Evolutionary conservation across 2,329 filamentous ascomycete genomes (phyloP).

Genomic region (Aspergillus clavatus): DNA sequence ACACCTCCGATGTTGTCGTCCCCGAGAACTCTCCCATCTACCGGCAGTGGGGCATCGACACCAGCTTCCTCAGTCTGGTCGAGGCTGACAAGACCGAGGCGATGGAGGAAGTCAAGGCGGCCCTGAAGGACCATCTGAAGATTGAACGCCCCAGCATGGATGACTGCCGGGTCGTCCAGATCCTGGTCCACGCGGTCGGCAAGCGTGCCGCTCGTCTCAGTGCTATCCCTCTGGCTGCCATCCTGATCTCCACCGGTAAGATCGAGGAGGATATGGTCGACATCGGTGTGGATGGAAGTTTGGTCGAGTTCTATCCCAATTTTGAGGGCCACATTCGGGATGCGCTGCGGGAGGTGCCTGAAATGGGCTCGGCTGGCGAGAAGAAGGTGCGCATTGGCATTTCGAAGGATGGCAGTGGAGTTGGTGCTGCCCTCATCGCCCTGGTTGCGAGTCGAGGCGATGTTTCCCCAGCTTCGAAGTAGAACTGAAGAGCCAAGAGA

Average conservation of each 20-base stretch:
- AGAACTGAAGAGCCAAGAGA: not conserved
- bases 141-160: slow-evolving; percentile 72
- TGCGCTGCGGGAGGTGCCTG: slow-evolving; percentile 68
- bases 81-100: slow-evolving; percentile 72
- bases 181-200: slow-evolving; percentile 75
- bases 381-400: slow-evolving; percentile 89
- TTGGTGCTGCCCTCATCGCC: slow-evolving; percentile 93
- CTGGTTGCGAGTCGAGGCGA: slow-evolving; percentile 64
- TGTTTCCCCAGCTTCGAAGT: not conserved
- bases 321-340: slow-evolving; percentile 87
- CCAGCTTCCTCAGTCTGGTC: slow-evolving; percentile 80
- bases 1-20: slow-evolving; percentile 69
- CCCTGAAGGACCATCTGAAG: slow-evolving; percentile 69
- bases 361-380: slow-evolving; percentile 73
- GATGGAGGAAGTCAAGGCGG: slow-evolving; percentile 67
- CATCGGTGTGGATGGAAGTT: slow-evolving; percentile 86
- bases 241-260: slow-evolving; percentile 75
- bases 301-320: slow-evolving; percentile 93
- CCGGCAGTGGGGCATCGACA: slow-evolving; percentile 85
- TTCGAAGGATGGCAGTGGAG: slow-evolving; percentile 91
- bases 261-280: slow-evolving; percentile 70
- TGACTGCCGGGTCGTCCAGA: slow-evolving; percentile 84
- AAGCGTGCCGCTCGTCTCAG: slow-evolving; percentile 83
- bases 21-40: slow-evolving; percentile 62
- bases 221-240: slow-evolving; percentile 79